Evolutionary conservation across 192 early-diverging fungal species (phyloP), one percentile per base, ranked within the genome.

Genomic region (Physocladia obscura): DNA sequence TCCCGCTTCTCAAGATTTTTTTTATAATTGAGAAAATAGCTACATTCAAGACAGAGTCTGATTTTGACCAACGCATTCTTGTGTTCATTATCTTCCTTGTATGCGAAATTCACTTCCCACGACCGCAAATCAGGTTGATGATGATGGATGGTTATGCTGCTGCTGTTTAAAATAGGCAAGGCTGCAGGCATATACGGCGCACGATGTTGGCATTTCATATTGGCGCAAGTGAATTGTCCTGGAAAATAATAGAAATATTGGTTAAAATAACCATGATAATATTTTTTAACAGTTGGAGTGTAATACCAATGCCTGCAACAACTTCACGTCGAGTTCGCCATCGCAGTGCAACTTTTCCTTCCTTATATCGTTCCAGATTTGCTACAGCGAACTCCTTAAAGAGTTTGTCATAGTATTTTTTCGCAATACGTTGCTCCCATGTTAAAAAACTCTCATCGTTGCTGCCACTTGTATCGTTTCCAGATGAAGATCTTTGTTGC

Each of bases 81-180:
- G 58, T 85, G 80, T 61, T 86, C 78, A 0, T 82, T 83, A 52
- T 80, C 81, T 72, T 94, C 93, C 26, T 88, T 70, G 76, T 93
- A 94, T 6, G 70, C 87, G 72, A 94, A 94, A 64, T 92, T 92
- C 13, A 94, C 89, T 71, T 94, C 93, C 93, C 93, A 94, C 35
- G 89, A 88, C 36, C 82, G 70, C 19, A 94, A 71, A 3, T 74
- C 70, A 8, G 64, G 34, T 71, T 63, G 13, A 65, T 54, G n/a
- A 27, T 11, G 69, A 34, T n/a, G 27, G 32, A 17, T 22, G 35
- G 40, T 19, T n/a, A 44, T n/a, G n/a, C 11, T n/a, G n/a, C 40
- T 44, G n/a, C 11, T n/a, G 40, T n/a, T n/a, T n/a, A 44, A 13
- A 44, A 44, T 44, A 6, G 57, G 57, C 17, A 37, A 19, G 13